Evolutionary conservation across 306 rosid species (phyloP).

Genomic region (Ceratonia siliqua): DNA sequence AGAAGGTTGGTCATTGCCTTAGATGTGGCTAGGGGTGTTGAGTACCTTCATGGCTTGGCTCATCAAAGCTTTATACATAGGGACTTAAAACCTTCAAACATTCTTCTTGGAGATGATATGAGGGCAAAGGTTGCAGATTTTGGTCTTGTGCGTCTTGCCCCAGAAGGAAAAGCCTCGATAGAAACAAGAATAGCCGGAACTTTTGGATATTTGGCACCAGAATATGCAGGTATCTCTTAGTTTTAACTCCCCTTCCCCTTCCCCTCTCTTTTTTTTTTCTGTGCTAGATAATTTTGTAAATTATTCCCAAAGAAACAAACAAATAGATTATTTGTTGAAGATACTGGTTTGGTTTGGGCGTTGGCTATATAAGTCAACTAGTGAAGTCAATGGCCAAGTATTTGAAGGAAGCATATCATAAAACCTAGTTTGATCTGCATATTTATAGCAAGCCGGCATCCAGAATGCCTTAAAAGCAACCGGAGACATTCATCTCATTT

Average conservation of each 20-base stretch:
- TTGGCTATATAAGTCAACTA: neutral
- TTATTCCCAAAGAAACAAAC: neutral
- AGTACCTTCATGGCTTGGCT: slow-evolving; percentile 74
- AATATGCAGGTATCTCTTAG: slow-evolving; percentile 57
- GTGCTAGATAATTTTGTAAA: neutral
- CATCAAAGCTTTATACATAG: slow-evolving; percentile 78
- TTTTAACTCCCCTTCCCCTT: neutral
- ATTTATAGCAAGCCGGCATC: neutral
- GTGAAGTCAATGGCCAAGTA: neutral
- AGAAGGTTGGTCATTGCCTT: slow-evolving; percentile 59
- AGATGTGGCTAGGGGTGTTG: slow-evolving; percentile 72
- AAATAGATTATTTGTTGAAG: neutral
- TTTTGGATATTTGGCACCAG: slow-evolving; percentile 70
- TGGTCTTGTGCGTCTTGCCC: slow-evolving; percentile 73
- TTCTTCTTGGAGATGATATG: slow-evolving; percentile 79
- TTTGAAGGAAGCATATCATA: neutral
- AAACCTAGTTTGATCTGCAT: no score
- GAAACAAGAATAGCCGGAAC: slow-evolving; percentile 75
- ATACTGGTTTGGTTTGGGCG: neutral
- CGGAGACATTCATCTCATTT: neutral
- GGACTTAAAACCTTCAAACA: slow-evolving; percentile 75
- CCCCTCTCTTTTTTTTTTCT: neutral
- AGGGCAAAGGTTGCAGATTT: slow-evolving; percentile 76
- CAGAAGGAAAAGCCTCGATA: slow-evolving; percentile 67
- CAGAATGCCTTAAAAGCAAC: neutral